Conservation (phyloP, 768 basidiomycete species). For the Kwoniella bestiolae region DNA sequence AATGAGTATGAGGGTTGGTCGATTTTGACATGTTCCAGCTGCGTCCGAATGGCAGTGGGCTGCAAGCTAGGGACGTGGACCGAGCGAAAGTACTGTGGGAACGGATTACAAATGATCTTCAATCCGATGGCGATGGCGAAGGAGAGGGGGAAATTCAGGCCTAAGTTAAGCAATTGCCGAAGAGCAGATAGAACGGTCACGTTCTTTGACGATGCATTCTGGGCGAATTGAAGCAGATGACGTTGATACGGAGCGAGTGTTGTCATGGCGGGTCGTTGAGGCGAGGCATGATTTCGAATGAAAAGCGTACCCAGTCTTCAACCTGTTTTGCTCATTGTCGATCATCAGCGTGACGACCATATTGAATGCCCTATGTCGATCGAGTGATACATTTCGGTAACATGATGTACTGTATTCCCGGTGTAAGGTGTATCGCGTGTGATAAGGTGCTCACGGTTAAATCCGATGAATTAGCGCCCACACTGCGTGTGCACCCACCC, state of each 20-base stretch:
- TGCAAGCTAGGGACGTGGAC: not conserved
- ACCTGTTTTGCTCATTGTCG: no score
- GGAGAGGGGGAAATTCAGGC: conserved; percentile 12
- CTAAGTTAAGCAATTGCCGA: conserved; percentile 1
- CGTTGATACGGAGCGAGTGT: conserved; percentile 8
- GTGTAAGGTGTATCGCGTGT: not conserved
- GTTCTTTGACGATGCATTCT: not conserved
- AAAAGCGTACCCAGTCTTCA: no score
- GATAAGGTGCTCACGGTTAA: conserved; percentile 2
- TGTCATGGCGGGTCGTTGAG: not conserved
- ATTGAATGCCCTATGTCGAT: no score
- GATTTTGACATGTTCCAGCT: not conserved
- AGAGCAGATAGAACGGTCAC: conserved; percentile 7
- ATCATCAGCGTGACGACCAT: not conserved
- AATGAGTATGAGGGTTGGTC: conserved; percentile 2
- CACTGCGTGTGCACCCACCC: not conserved
- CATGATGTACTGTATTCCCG: no score
- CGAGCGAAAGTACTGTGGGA: conserved; percentile 3
- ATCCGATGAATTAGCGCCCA: conserved; percentile 3
- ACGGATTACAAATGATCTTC: not conserved
- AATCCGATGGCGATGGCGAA: conserved; percentile 9
- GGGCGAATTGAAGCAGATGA: conserved; percentile 12
- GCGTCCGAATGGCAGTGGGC: not conserved
- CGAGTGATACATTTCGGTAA: no score
- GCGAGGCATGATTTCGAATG: no score